These are phyloP conservation scores for Cyberlindnera samutprakarnensis DNA, from an alignment of 805 yeast genomes.

Conservation along the genomic window DNA sequence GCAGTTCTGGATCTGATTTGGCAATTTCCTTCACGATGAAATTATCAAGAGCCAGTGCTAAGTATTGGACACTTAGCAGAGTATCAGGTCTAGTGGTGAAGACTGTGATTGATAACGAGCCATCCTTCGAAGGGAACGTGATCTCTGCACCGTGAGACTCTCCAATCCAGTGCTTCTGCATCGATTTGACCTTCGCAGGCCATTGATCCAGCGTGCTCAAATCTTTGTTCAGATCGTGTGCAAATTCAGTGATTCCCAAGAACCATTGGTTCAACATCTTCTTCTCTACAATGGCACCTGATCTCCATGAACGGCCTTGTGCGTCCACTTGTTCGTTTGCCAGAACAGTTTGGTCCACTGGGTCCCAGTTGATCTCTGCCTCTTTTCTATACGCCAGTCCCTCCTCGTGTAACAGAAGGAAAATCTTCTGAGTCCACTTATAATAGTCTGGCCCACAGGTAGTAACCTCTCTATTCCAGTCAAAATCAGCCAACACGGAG, in stretches of 20 bases:
- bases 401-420: constrained; percentile 59
- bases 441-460: constrained; percentile 87
- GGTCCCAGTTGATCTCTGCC: constrained; percentile 97
- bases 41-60: constrained; percentile 73
- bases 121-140: constrained; percentile 32
- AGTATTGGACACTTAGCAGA: constrained; percentile 68
- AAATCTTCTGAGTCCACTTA: constrained; percentile 87
- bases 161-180: constrained; percentile 96
- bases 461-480: constrained; percentile 86
- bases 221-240: constrained; percentile 59
- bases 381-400: constrained; percentile 81
- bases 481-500: constrained; percentile 76
- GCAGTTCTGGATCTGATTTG: constrained; percentile 31
- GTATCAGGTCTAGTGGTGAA: constrained; percentile 94
- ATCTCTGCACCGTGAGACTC: constrained; percentile 75
- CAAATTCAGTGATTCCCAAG: constrained; percentile 79
- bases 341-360: constrained; percentile 86
- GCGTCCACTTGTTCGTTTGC: constrained; percentile 96
- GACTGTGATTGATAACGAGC: constrained; percentile 32
- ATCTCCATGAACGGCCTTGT: constrained; percentile 91
- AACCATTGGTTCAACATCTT: constrained; percentile 86
- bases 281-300: constrained; percentile 92
- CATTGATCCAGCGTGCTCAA: constrained; percentile 55
- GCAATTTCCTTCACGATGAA: constrained; percentile 42
- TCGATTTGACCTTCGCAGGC: constrained; percentile 83